Percentiles rank a stretch among this genome's conserved stretches.
Conservation (phyloP, 441 rosid genomes). For the Manihot esculenta region DNA sequence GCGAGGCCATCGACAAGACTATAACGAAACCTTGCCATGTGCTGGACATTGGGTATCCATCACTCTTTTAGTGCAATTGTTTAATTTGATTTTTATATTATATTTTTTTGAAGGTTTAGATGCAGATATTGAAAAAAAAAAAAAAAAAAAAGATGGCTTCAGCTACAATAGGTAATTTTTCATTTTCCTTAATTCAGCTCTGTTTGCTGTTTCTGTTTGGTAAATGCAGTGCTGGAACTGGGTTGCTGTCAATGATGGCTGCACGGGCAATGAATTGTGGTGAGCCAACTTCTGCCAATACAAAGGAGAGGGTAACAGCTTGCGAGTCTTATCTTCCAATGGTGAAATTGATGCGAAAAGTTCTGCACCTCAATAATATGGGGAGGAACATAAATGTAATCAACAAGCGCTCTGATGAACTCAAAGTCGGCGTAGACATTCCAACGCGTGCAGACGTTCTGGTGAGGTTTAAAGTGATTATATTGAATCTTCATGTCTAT, state of each 20-base stretch:
- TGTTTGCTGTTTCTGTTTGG: background rate
- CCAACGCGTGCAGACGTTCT: constrained; percentile 76
- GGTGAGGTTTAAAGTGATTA: constrained; percentile 42
- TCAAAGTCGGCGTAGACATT: constrained; percentile 62
- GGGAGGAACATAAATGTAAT: constrained; percentile 51
- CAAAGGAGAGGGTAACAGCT: constrained; percentile 62
- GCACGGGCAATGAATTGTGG: constrained; percentile 63
- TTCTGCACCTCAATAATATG: constrained; percentile 66
- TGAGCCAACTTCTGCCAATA: constrained; percentile 18
- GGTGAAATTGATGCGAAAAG: constrained; percentile 92
- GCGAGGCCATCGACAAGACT: constrained; percentile 74
- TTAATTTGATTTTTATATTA: background rate
- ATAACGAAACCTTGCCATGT: constrained; percentile 76
- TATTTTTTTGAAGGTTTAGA: background rate
- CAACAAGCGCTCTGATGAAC: constrained; percentile 85
- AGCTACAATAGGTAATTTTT: no score
- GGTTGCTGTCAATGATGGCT: constrained; percentile 95
- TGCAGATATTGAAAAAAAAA: background rate
- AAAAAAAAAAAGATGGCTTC: no score
- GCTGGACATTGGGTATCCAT: constrained; percentile 78
- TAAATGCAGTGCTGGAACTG: constrained; percentile 87
- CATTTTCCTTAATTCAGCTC: no score
- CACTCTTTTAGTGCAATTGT: background rate
- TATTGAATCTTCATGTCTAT: background rate
- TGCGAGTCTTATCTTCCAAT: constrained; percentile 96